Conservation (phyloP, 2,329 filamentous ascomycete genomes). For the Elsinoe fawcettii region DNA sequence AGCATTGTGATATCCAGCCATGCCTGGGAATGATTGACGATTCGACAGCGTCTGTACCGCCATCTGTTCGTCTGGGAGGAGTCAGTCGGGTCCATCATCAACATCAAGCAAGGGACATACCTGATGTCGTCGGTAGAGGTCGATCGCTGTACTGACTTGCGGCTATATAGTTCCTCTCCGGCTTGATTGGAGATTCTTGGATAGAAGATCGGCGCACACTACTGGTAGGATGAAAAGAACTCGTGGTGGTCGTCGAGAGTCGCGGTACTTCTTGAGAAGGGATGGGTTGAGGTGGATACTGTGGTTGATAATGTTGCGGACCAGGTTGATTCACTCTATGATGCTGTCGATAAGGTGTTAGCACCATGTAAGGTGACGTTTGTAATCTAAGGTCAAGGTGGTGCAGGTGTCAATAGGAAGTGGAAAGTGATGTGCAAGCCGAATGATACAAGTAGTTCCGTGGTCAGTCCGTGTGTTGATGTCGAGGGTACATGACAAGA, state of each 20-base stretch:
- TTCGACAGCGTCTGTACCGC: constrained; percentile 11
- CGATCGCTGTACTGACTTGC: background rate
- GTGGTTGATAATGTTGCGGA: constrained; percentile 9
- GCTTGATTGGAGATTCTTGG: constrained; percentile 1
- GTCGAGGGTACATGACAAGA: background rate
- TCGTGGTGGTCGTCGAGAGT: background rate
- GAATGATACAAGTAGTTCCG: background rate
- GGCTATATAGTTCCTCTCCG: constrained; percentile 1
- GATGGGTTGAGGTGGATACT: background rate
- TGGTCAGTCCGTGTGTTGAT: background rate
- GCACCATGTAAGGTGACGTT: background rate
- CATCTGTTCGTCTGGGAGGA: constrained; percentile 8
- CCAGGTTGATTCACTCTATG: constrained; percentile 12
- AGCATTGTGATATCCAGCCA: constrained; percentile 3
- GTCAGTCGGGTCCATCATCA: background rate
- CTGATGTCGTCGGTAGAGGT: background rate
- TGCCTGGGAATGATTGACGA: constrained; percentile 9
- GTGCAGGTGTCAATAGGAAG: background rate
- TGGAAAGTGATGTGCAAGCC: constrained; percentile 4
- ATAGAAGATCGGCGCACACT: background rate
- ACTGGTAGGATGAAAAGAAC: background rate
- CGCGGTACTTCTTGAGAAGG: background rate
- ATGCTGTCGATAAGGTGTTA: constrained; percentile 8
- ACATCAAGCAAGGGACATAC: background rate
- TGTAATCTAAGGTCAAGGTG: background rate